Base-by-base conservation (phyloP, 78 protist species). In the Polysphondylium violaceum region DNA sequence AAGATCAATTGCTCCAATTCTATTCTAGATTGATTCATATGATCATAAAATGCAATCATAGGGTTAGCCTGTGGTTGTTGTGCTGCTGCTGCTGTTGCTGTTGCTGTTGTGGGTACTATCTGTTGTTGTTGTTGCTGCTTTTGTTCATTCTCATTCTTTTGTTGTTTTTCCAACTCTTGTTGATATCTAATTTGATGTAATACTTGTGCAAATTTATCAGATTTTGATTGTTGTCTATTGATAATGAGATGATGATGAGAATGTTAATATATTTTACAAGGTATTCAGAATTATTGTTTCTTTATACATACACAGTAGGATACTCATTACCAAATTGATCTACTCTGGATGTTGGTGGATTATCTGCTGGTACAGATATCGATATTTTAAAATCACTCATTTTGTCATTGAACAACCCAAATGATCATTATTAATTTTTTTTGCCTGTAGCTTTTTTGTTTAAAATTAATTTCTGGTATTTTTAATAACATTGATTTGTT, bases 361-460 rank as follows among this genome's bases (percentile, higher is more conserved):
- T 79, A 36, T 79, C 88, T 2, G 67, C 77, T 53, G 88, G 88
- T n/a, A 79, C 67, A 23, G 88, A 79, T 17, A 79, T 79, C 3
- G 88, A 67, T 35, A 79, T 79, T 44, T 67, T 79, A 67, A 79
- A 79, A 55, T 79, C 87, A 36, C 23, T 41, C 12, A 9, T 68
- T 25, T 67, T 11, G 11, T 47, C 53, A 47, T n/a, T n/a, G n/a
- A n/a, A n/a, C n/a, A n/a, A n/a, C n/a, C n/a, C n/a, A n/a, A n/a
- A n/a, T n/a, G n/a, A n/a, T n/a, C n/a, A n/a, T n/a, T n/a, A n/a
- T n/a, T n/a, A n/a, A n/a, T n/a, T n/a, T n/a, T n/a, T n/a, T n/a
- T n/a, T n/a, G n/a, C n/a, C n/a, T n/a, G n/a, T n/a, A n/a, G n/a
- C n/a, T n/a, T n/a, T n/a, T n/a, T n/a, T n/a, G n/a, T n/a, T n/a